Base-by-base conservation (phyloP, 106 monocot species). In the Allium cepa region DNA sequence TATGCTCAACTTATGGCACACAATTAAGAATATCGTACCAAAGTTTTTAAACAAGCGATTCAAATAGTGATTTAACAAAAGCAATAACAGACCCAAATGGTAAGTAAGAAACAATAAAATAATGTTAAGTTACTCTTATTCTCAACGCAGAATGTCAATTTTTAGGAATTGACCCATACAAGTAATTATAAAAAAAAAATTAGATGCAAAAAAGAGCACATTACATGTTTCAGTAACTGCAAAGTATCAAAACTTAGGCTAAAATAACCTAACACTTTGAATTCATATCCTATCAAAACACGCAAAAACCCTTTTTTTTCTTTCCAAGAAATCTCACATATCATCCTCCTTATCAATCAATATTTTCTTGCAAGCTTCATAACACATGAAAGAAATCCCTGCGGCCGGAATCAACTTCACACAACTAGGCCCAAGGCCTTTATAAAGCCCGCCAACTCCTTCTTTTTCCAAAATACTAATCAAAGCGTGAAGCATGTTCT, bases 371-470 rank as follows among this genome's bases (percentile, higher is more conserved):
- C 88, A 92, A 59, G 92, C 92, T 73, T 97, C 96, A 52, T 92
- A 97, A 66, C 96, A 97, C 96, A 97, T 92, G 80, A 97, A 97
- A 0, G 88, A 88, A 69, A 97, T 97, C 26, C 96, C 96, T 2
- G 96, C 96, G 53, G 96, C 92, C 53, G 96, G 96, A 17, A 89
- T 80, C 71, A 97, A 50, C 79, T 97, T 97, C 72, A 97, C 82
- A 71, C 92, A 97, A 72, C 96, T 97, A 8, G 96, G 96, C n/a
- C 89, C 92, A 68, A 97, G 68, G 9, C 96, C 96, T 59, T 79
- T 91, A 71, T 96, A 96, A 15, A 97, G 86, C 4, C 96, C 96
- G 2, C 79, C 78, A 10, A 97, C 63, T 0, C 96, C 96, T 80
- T 97, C 92, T 26, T 92, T 84, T 51, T 89, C 88, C 46, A 97